Evolutionary conservation across 2,329 filamentous ascomycete genomes (phyloP).

Genomic region (Colletotrichum sublineola): DNA sequence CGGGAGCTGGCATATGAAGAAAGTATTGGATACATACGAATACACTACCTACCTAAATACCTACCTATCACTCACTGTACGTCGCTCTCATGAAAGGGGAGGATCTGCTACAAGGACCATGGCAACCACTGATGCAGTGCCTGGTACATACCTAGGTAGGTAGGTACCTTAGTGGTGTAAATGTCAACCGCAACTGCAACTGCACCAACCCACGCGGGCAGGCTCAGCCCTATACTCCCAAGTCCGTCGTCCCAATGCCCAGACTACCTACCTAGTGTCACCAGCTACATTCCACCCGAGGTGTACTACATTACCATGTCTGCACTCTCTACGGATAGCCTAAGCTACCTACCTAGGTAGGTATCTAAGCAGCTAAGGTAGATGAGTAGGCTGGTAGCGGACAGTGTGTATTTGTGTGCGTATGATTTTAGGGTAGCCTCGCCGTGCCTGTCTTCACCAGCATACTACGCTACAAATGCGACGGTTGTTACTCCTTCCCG

Average conservation of each 20-base stretch:
- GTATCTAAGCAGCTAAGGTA: no score
- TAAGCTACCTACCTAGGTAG: no score
- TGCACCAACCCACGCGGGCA: constrained; percentile 17
- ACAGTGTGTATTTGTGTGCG: no score
- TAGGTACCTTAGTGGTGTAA: background rate
- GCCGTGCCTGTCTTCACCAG: no score
- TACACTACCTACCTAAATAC: background rate
- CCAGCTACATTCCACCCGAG: constrained; percentile 22
- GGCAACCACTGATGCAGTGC: no score
- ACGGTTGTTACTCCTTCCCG: constrained; percentile 1
- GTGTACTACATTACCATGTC: background rate
- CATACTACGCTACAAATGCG: background rate
- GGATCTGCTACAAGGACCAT: no score
- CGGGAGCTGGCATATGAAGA: background rate
- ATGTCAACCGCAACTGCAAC: background rate
- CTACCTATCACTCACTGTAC: background rate
- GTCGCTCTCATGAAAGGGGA: background rate
- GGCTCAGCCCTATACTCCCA: constrained; percentile 39
- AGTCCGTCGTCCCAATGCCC: constrained; percentile 29
- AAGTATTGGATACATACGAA: background rate
- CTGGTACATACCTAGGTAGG: no score
- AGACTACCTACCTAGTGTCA: constrained; percentile 20
- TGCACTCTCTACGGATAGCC: no score
- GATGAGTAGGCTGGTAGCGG: no score
- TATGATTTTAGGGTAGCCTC: no score